Base-by-base conservation (phyloP, 2,329 filamentous ascomycete species). In the Diaporthe velutina region DNA sequence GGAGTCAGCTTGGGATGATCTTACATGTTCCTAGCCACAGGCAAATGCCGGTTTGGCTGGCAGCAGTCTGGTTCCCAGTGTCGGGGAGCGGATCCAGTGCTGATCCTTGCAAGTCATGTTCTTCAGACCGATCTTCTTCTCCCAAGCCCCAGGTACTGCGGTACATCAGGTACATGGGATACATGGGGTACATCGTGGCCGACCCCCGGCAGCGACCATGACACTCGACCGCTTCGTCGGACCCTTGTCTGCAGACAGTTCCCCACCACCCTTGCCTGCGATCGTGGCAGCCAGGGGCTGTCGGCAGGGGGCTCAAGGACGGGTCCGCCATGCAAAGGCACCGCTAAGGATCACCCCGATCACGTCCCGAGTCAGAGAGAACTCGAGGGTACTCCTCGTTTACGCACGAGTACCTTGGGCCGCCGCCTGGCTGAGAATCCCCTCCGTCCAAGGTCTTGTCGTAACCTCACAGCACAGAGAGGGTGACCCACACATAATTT, bases 401-500 rank as follows among this genome's bases (percentile, higher is more conserved):
- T 75, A 77, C 75, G 72, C 74, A 73, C 68, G 75, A 75, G 76
- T 77, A 76, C 77, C 70, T 78, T 72, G 77, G 80, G 80, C 81
- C 80, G 77, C 66, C 80, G 77, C 77, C 77, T 77, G 74, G 79
- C 77, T 74, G 48, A n/a, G 48, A 54, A 78, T 79, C 78, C 75
- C 77, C 78, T 75, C 84, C 82, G 82, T 85, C 83, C 83, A 83
- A 85, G 83, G 79, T 81, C 82, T 57, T 83, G 81, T 81, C 82
- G 83, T 79, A 73, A 74, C 76, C 77, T 76, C 71, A 75, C 71
- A 66, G 73, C 61, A 73, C 76, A 79, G 42, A 77, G 77, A 77
- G 77, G 78, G 76, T 74, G 87, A 85, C 86, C 87, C 87, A 88
- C 87, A 83, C 83, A 83, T 83, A 88, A 87, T 88, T 87, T 88